Base-by-base conservation (phyloP, 2,329 filamentous ascomycete genomes). In the Mycocentrospora acerina region DNA sequence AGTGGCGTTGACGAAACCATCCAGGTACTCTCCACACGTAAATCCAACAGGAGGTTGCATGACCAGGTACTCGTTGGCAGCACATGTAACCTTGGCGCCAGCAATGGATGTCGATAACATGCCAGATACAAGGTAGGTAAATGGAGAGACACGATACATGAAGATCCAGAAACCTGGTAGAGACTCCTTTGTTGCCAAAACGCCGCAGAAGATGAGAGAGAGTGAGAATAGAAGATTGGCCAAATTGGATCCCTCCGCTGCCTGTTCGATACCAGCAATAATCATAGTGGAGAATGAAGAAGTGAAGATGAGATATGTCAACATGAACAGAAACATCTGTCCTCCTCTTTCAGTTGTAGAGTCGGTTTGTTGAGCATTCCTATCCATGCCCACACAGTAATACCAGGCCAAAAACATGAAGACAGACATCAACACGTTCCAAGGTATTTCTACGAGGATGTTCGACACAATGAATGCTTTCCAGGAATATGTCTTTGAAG, bases 111-210 rank as follows among this genome's bases (percentile, higher is more conserved):
- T 79, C 0, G 83, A 77, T 0, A 91, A 66, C 71, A 95, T 82
- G 15, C 83, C 86, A 8, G 78, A 77, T 17, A 91, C 80, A 12
- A 93, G 71, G 62, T 95, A 95, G 0, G 86, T 90, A 54, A 95
- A 86, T 0, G 90, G 89, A 0, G 84, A 89, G 32, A 90, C 70
- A 31, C 85, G 80, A 68, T 91, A 91, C 83, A 90, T 87, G 73
- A 89, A 89, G 53, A 85, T 82, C 86, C 87, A 91, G 75, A 90
- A 90, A 5, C 79, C 71, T 0, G 87, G 86, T 24, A 91, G 76
- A 2, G 69, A 65, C 3, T 70, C 66, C 0, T 85, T 83, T 5
- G 72, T 71, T 18, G 82, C 82, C 46, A 94, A 77, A 33, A 93
- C 84, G 75, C 84, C 53, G 55, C 80, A 85, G 73, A 89, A 89